phyloP scores from a whole-genome alignment of 257 asterid species.

The Solanum ahanhuiri region DNA sequence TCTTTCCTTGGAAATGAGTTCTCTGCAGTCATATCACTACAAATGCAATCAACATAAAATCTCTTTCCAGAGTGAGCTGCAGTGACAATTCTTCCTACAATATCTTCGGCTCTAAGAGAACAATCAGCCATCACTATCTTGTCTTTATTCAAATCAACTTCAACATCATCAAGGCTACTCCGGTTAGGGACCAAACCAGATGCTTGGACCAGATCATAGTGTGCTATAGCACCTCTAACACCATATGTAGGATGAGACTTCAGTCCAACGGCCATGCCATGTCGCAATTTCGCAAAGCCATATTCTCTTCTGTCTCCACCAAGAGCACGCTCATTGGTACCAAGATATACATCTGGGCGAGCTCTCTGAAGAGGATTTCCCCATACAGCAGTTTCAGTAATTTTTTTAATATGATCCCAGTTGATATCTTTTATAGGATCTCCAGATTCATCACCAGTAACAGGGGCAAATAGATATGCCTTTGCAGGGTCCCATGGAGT shows the following conservation, averaged over 20 bases:
- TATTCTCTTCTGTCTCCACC: constrained; percentile 97
- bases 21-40: constrained; percentile 90
- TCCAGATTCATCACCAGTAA: constrained; percentile 29
- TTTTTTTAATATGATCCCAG: constrained; percentile 64
- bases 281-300: constrained; percentile 88
- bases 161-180: constrained; percentile 28
- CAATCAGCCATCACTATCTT: constrained; percentile 80
- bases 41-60: constrained; percentile 90
- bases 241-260: constrained; percentile 95
- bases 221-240: constrained; percentile 92
- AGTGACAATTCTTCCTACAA: constrained; percentile 79
- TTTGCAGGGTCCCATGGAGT: constrained; percentile 97
- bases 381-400: constrained; percentile 73
- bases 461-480: constrained; percentile 85
- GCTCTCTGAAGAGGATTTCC: constrained; percentile 94
- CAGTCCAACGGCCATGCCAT: constrained; percentile 70
- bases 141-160: constrained; percentile 29
- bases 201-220: constrained; percentile 92
- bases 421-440: constrained; percentile 43
- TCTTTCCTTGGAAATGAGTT: constrained; percentile 96
- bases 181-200: constrained; percentile 73
- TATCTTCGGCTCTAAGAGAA: constrained; percentile 45
- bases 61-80: constrained; percentile 99
- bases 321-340: constrained; percentile 84
- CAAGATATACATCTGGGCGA: constrained; percentile 96